Conservation (phyloP, 169 alveolate species). For the Miamiensis avidus region DNA sequence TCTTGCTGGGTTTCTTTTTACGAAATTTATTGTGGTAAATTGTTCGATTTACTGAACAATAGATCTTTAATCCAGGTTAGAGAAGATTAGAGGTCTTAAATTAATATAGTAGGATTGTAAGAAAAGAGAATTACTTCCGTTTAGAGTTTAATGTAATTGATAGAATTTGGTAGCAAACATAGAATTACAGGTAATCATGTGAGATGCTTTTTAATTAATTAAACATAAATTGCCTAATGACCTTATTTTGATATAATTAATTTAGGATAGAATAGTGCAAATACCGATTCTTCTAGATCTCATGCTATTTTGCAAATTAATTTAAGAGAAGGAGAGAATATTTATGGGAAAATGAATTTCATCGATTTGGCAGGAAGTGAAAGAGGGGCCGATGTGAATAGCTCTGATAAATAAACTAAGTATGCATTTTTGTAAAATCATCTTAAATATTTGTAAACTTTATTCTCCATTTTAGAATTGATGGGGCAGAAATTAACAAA, state of each 20-base stretch:
- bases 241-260: too few relatives aligned
- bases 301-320: conserved; percentile 98
- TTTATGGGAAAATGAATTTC: conserved; percentile 90
- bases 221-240: too few relatives aligned
- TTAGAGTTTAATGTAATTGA: conserved; percentile 88
- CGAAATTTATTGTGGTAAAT: conserved; percentile 99
- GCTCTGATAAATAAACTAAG: conserved; percentile 93
- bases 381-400: conserved; percentile 99
- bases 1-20: conserved; percentile 93
- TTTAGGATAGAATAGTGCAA: conserved; percentile 90
- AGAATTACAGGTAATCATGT: conserved; percentile 90
- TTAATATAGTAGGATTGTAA: conserved; percentile 93
- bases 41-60: conserved; percentile 97
- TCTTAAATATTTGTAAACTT: not conserved
- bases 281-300: conserved; percentile 97
- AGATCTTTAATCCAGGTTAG: conserved; percentile 77
- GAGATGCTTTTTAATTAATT: too few relatives aligned
- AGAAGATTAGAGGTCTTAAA: conserved; percentile 92
- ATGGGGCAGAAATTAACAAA: conserved; percentile 99
- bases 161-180: conserved; percentile 80
- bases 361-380: conserved; percentile 99
- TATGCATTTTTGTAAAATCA: not conserved
- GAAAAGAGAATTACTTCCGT: conserved; percentile 86
- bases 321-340: conserved; percentile 82
- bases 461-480: conserved; percentile 78